Evolutionary conservation across 2,329 filamentous ascomycete genomes (phyloP).

Genomic region (Diaporthe nobilis): DNA sequence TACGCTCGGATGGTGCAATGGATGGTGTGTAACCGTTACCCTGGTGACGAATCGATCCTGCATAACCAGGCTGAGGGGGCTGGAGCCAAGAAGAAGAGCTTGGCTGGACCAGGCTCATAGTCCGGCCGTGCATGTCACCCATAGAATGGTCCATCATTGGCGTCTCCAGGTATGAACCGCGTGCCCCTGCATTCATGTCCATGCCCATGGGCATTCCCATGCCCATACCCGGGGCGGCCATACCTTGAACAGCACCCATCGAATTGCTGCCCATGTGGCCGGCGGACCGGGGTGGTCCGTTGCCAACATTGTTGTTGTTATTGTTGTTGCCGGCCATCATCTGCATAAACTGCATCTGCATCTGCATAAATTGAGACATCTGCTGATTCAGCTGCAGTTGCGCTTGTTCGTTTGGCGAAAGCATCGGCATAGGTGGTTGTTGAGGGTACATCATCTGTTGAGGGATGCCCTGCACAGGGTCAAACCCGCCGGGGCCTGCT

Average conservation of each 20-base stretch:
- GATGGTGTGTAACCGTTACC: slow-evolving; percentile 83
- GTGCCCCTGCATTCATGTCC: slow-evolving; percentile 48
- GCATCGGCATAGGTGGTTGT: slow-evolving; percentile 46
- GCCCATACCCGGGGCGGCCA: slow-evolving; percentile 48
- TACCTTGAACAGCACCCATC: slow-evolving; percentile 60
- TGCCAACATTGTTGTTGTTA: slow-evolving; percentile 33
- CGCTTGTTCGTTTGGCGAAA: slow-evolving; percentile 77
- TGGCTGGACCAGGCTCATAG: slow-evolving; percentile 89
- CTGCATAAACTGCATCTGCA: slow-evolving; percentile 96
- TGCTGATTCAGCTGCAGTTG: slow-evolving; percentile 87
- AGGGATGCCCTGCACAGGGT: slow-evolving; percentile 65
- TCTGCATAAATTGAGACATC: slow-evolving; percentile 90
- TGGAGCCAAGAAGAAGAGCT: slow-evolving; percentile 72
- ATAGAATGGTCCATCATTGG: slow-evolving; percentile 60
- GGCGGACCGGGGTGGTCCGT: slow-evolving; percentile 48
- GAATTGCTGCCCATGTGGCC: slow-evolving; percentile 56
- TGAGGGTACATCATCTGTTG: slow-evolving; percentile 64
- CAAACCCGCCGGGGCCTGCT: slow-evolving; percentile 57
- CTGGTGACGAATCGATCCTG: slow-evolving; percentile 65
- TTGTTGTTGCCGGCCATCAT: slow-evolving; percentile 72
- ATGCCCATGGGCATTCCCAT: slow-evolving; percentile 46
- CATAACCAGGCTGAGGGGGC: slow-evolving; percentile 58
- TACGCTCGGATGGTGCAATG: slow-evolving; percentile 95
- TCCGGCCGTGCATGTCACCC: slow-evolving; percentile 68
- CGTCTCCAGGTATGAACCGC: slow-evolving; percentile 61